Conservation (phyloP, 202 grass and related monocot genomes). For the Elaeis oleifera region DNA sequence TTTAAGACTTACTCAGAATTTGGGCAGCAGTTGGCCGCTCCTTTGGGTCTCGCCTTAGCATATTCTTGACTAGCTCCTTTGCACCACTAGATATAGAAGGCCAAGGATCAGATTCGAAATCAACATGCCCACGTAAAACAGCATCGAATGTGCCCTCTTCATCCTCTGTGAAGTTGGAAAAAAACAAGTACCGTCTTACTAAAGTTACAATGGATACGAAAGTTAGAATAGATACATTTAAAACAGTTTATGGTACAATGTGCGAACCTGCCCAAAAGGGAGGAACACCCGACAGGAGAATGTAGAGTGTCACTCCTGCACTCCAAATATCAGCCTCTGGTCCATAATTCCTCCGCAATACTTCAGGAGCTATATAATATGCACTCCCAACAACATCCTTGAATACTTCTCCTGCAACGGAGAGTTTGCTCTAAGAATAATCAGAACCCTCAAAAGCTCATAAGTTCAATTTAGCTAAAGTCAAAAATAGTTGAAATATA, state of each 20-base stretch:
- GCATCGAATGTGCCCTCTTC: constrained; percentile 3
- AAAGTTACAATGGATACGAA: not conserved
- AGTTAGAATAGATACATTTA: not conserved
- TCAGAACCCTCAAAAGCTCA: no score
- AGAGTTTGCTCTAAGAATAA: not conserved
- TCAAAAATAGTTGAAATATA: no score
- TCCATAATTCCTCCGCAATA: not conserved
- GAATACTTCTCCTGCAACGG: constrained; percentile 4
- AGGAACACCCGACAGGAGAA: constrained; percentile 11
- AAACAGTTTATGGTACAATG: not conserved
- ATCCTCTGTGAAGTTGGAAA: not conserved
- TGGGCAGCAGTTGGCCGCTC: constrained; percentile 9
- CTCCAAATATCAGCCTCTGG: constrained; percentile 12
- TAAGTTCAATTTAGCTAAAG: no score
- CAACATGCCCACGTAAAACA: not conserved
- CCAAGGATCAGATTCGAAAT: constrained; percentile 3
- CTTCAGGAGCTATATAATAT: constrained; percentile 17
- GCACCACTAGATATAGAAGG: constrained; percentile 14
- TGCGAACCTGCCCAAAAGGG: constrained; percentile 3
- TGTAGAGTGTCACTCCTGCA: constrained; percentile 14
- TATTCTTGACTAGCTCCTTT: constrained; percentile 11
- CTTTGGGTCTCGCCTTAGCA: constrained; percentile 11
- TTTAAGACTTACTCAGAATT: not conserved
- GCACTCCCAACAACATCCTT: constrained; percentile 11
- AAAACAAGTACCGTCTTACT: not conserved